Evolutionary conservation across 108 stramenopile species (phyloP).

Genomic region (Ochromonas danica): DNA sequence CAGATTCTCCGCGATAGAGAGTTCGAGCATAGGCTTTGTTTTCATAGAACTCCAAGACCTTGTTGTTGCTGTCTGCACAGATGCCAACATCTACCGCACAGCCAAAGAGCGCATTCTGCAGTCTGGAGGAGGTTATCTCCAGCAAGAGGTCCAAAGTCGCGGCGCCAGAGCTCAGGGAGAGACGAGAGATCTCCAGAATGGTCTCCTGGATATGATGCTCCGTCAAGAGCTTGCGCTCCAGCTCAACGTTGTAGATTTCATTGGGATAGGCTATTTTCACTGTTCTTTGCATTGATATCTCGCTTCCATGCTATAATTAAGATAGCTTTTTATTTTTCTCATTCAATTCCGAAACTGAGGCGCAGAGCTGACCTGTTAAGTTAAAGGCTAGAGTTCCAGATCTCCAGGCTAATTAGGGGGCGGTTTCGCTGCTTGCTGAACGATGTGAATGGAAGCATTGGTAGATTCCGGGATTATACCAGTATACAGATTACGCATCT

Average conservation of each 20-base stretch:
- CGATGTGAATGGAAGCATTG: no score
- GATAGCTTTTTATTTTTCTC: no score
- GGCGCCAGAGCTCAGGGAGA: background rate
- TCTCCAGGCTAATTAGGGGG: no score
- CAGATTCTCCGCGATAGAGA: background rate
- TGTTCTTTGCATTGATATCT: background rate
- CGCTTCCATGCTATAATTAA: no score
- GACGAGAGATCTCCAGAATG: background rate
- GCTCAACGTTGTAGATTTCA: background rate
- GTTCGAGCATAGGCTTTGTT: conserved; percentile 7
- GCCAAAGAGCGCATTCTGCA: conserved; percentile 20
- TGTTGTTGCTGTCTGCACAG: background rate
- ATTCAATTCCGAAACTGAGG: no score
- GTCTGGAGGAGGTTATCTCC: background rate
- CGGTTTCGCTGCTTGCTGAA: no score
- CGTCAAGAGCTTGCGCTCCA: background rate
- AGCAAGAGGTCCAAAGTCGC: background rate
- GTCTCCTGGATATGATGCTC: background rate
- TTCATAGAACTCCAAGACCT: background rate
- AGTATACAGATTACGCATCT: no score
- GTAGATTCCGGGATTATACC: no score
- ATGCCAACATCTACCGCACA: conserved; percentile 26
- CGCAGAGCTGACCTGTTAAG: no score
- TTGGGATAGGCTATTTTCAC: background rate
- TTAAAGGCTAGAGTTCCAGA: no score